Conservation (phyloP, 371 early-diverging fungal genomes). For the Lichtheimia hyalospora region DNA sequence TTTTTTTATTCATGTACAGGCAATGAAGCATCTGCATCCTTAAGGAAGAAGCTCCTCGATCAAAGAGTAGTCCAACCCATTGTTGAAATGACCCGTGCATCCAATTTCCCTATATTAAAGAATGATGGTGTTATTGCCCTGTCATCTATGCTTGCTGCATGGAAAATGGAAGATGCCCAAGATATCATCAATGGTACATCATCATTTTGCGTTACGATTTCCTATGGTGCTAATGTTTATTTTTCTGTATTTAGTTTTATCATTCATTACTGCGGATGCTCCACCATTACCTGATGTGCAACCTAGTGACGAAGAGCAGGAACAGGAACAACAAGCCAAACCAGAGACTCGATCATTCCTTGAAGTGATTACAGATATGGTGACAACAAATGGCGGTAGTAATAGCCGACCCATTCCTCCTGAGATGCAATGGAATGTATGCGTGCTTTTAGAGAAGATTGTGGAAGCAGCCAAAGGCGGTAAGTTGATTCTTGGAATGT, state of each 20-base stretch:
- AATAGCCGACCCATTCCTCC: conserved; percentile 7
- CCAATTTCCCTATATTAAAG: conserved; percentile 58
- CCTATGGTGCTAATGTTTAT: not conserved
- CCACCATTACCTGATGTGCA: conserved; percentile 3
- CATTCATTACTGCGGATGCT: not conserved
- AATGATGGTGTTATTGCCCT: conserved; percentile 65
- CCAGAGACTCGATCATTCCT: conserved; percentile 36
- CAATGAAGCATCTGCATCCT: conserved; percentile 17
- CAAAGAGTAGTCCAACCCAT: conserved; percentile 43
- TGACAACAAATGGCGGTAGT: conserved; percentile 27
- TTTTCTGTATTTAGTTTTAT: not conserved
- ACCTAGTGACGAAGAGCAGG: conserved; percentile 14
- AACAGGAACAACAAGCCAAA: conserved; percentile 16
- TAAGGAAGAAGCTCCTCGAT: conserved; percentile 41
- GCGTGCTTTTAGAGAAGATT: conserved; percentile 50
- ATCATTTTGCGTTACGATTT: too few species aligned
- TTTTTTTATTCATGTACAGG: not conserved
- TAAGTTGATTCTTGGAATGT: conserved; percentile 11
- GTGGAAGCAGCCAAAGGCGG: conserved; percentile 35
- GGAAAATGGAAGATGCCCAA: conserved; percentile 8
- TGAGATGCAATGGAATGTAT: conserved; percentile 52
- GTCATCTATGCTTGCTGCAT: conserved; percentile 48
- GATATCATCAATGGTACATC: not conserved
- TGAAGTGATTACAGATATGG: conserved; percentile 39
- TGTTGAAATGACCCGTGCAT: conserved; percentile 49